Evolutionary conservation across 441 rosid species (phyloP).

Genomic region (Cnidoscolus chayamansa): DNA sequence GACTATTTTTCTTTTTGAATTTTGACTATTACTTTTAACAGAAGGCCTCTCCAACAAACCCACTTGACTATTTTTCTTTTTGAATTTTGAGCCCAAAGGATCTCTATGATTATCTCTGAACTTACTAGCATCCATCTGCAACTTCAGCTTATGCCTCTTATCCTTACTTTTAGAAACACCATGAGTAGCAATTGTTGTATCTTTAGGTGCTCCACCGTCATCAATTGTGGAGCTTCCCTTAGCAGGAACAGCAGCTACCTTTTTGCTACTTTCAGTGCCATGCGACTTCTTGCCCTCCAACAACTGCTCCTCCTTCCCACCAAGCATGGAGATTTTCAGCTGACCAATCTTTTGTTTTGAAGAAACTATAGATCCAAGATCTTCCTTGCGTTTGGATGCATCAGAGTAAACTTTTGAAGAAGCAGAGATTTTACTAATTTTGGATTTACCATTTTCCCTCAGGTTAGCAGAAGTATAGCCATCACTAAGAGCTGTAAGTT

Average conservation of each 20-base stretch:
- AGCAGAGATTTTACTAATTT: constrained; percentile 24
- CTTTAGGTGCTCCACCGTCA: constrained; percentile 26
- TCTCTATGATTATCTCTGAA: constrained; percentile 25
- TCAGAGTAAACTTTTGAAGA: constrained; percentile 25
- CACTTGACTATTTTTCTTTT: constrained; percentile 20
- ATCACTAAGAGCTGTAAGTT: constrained; percentile 9
- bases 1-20: constrained; percentile 11
- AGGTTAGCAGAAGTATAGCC: background rate
- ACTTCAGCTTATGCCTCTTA: constrained; percentile 32
- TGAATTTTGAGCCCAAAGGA: constrained; percentile 21
- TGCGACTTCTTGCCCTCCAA: constrained; percentile 39
- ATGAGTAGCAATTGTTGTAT: constrained; percentile 14
- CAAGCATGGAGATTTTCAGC: constrained; percentile 21
- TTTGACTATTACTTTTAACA: background rate
- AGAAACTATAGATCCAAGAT: constrained; percentile 17
- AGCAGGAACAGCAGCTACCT: constrained; percentile 16
- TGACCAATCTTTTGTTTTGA: constrained; percentile 26
- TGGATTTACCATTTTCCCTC: constrained; percentile 20
- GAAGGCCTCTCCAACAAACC: constrained; percentile 24
- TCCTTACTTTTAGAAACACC: constrained; percentile 30
- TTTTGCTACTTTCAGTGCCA: constrained; percentile 26
- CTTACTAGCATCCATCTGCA: constrained; percentile 33
- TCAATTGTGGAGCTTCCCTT: constrained; percentile 33
- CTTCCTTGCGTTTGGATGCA: constrained; percentile 29
- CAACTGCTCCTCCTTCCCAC: constrained; percentile 30